Conservation (phyloP, 225 moss, liverwort and hornwort species). For the Takakia lepidozioides region DNA sequence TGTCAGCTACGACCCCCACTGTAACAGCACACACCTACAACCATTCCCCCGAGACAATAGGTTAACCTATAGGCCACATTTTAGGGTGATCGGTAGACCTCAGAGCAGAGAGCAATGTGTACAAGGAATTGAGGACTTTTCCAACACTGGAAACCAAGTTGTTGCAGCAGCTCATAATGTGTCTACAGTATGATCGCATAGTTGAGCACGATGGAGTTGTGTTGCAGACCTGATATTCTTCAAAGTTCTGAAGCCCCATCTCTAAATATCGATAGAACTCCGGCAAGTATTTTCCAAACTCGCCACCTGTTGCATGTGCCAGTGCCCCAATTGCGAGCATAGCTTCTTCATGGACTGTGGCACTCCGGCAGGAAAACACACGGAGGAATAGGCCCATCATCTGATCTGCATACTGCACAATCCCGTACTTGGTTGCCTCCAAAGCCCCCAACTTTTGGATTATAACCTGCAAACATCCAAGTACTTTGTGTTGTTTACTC, state of each 20-base stretch:
- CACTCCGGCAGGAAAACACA: constrained; percentile 6
- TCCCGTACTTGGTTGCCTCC: constrained; percentile 5
- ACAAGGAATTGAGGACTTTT: too few species aligned
- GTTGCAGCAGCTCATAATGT: too few species aligned
- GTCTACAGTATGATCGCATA: too few species aligned
- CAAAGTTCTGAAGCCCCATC: constrained; percentile 8
- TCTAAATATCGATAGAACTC: constrained; percentile 8
- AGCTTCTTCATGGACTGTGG: constrained; percentile 9
- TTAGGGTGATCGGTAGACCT: too few species aligned
- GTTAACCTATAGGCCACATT: too few species aligned
- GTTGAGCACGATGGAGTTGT: too few species aligned
- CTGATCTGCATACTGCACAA: constrained; percentile 6
- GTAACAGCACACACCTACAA: constrained; percentile 8
- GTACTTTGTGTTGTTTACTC: too few species aligned
- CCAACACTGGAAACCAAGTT: too few species aligned
- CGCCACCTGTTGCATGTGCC: constrained; percentile 3
- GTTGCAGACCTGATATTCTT: constrained; percentile 8
- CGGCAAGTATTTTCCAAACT: constrained; percentile 8
- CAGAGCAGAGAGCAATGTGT: too few species aligned
- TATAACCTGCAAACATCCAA: constrained; percentile 3
- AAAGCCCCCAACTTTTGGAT: constrained; percentile 7
- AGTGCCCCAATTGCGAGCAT: constrained; percentile 7
- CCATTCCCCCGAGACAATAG: neutral
- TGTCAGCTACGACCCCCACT: constrained; percentile 6
- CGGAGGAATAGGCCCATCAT: constrained; percentile 5